These are phyloP conservation scores for Hyparrhenia diplandra DNA, from an alignment of 176 grass and related monocot species.

Conservation along the genomic window DNA sequence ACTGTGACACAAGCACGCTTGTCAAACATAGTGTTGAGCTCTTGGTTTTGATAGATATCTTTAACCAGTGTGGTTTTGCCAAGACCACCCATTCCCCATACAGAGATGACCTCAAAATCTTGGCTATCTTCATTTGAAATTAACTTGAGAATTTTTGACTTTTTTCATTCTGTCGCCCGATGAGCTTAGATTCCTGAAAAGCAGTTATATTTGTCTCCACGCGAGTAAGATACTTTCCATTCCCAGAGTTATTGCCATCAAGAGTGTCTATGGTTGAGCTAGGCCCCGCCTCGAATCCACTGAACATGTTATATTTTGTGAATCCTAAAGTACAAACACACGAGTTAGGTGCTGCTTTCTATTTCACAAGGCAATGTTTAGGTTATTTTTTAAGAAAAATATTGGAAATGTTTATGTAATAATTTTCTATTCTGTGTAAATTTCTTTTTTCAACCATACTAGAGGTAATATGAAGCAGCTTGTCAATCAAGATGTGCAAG, in stretches of 20 bases:
- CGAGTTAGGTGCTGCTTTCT: neutral
- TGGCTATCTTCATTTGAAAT: neutral
- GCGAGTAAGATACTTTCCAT: neutral
- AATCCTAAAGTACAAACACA: neutral
- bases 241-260: neutral
- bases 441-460: neutral
- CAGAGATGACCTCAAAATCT: neutral
- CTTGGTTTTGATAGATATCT: neutral
- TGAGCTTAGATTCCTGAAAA: neutral
- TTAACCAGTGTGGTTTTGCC: constrained; percentile 35
- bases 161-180: neutral
- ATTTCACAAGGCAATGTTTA: neutral
- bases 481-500: neutral
- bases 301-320: neutral
- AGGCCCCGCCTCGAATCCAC: too few relatives aligned
- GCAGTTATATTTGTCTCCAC: neutral
- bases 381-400: too few relatives aligned
- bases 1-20: constrained; percentile 26
- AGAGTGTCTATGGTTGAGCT: neutral
- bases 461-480: neutral
- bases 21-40: neutral
- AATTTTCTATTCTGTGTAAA: neutral
- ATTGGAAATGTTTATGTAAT: neutral
- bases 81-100: constrained; percentile 27
- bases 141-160: neutral